phyloP scores from a whole-genome alignment of 176 grass and related monocot genomes.

The Carex kokanica region DNA sequence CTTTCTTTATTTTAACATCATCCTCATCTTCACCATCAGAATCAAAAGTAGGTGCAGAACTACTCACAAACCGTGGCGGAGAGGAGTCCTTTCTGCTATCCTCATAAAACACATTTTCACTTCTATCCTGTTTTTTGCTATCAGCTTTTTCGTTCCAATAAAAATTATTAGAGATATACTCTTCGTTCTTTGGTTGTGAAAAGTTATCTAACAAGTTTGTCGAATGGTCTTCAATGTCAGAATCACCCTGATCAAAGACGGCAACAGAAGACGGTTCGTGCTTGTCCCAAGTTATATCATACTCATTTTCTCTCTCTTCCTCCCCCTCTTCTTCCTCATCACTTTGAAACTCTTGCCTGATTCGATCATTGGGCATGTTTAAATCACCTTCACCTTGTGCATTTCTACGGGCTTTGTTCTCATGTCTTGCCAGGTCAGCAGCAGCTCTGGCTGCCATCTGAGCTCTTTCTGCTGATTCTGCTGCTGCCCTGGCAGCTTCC shows the following conservation, averaged over 20 bases:
- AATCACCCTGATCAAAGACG: constrained; percentile 65
- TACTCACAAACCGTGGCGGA: constrained; percentile 35
- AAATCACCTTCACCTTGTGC: neutral
- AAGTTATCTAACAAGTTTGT: constrained; percentile 52
- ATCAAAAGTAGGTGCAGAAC: constrained; percentile 56
- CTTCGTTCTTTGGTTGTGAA: constrained; percentile 44
- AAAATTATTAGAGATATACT: constrained; percentile 23
- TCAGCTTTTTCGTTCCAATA: constrained; percentile 23
- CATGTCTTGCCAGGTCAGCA: constrained; percentile 76
- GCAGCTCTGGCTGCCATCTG: constrained; percentile 93
- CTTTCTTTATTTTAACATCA: constrained; percentile 33
- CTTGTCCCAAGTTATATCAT: neutral
- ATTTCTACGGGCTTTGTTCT: constrained; percentile 22
- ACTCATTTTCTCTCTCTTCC: neutral
- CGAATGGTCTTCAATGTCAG: constrained; percentile 47
- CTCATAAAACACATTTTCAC: constrained; percentile 41
- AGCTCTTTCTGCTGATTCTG: constrained; percentile 82
- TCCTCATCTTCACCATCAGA: constrained; percentile 53
- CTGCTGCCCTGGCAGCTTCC: constrained; percentile 86
- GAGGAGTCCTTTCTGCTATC: constrained; percentile 31
- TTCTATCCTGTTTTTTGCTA: constrained; percentile 35
- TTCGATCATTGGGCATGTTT: neutral
- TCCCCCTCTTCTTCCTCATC: constrained; percentile 21
- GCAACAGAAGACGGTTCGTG: constrained; percentile 27
- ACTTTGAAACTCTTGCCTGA: neutral